These are phyloP conservation scores for Botrytis sinoallii DNA, from an alignment of 2,329 filamentous ascomycete genomes.

Conservation along the genomic window DNA sequence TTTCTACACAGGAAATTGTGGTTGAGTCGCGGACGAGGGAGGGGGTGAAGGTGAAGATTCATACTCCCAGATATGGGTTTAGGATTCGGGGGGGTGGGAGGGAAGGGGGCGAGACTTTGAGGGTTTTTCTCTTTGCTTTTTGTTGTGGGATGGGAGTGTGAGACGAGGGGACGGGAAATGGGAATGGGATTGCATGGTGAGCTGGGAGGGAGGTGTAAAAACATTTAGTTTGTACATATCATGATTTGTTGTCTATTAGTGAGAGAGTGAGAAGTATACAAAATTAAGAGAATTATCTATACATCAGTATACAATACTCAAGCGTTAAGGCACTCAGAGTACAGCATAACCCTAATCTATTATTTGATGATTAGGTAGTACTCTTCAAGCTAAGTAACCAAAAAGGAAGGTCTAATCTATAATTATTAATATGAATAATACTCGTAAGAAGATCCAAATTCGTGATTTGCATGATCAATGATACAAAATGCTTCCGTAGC, in stretches of 20 bases:
- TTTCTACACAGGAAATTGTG: conserved; percentile 55
- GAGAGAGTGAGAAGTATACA: too few species aligned
- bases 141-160: not conserved
- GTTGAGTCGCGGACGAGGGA: conserved; percentile 48
- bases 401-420: too few species aligned
- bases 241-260: too few species aligned
- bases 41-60: conserved; percentile 49
- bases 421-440: too few species aligned
- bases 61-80: conserved; percentile 61
- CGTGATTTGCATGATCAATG: not conserved
- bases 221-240: not conserved
- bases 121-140: not conserved
- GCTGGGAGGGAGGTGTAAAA: not conserved
- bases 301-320: too few species aligned
- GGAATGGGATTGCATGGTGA: not conserved
- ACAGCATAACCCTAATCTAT: too few species aligned
- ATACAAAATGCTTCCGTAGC: not conserved
- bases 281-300: too few species aligned
- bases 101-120: conserved; percentile 22
- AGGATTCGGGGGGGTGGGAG: conserved; percentile 38
- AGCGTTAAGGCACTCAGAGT: too few species aligned
- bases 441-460: too few species aligned
- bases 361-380: too few species aligned
- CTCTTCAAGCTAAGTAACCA: too few species aligned
- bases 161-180: too few species aligned